These are phyloP conservation scores for Corymbia calophylla DNA, from an alignment of 441 rosid genomes.

Conservation along the genomic window DNA sequence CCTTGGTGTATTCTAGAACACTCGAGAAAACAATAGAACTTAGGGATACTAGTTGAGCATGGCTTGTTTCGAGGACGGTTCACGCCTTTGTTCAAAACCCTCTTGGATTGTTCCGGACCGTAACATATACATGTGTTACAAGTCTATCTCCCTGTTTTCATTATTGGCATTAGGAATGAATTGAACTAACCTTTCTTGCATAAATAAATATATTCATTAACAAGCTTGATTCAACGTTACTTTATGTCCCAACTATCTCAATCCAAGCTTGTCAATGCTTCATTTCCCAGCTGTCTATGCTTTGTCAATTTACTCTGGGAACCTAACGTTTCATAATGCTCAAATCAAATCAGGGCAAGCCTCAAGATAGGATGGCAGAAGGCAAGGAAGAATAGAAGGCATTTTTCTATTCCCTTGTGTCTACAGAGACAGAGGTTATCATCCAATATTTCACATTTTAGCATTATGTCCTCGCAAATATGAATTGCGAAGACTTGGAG, in stretches of 20 bases:
- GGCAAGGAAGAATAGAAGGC: constrained; percentile 97
- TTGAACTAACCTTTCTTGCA: neutral
- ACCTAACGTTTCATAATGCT: neutral
- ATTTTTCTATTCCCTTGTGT: constrained; percentile 87
- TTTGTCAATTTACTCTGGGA: neutral
- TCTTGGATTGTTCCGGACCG: too few species aligned
- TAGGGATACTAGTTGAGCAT: too few species aligned
- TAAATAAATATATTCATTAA: neutral
- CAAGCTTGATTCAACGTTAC: neutral
- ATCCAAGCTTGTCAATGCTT: neutral
- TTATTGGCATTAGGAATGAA: neutral
- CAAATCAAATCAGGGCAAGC: constrained; percentile 60
- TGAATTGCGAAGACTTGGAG: neutral
- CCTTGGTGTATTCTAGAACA: too few species aligned
- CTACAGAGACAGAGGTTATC: constrained; percentile 73
- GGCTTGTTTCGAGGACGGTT: too few species aligned
- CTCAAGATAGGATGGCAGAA: constrained; percentile 92
- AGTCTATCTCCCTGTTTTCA: neutral
- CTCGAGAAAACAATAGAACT: too few species aligned
- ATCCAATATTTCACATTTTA: neutral
- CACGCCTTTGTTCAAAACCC: too few species aligned
- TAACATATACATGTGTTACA: neutral
- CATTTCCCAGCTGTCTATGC: neutral
- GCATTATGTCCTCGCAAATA: neutral
- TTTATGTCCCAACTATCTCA: constrained; percentile 4